A percentile compares a stretch with the other conserved stretches of the same genome.
These are phyloP conservation scores for Trypanosomatidae sp. DNA, from an alignment of 208 protist genomes.

Conservation along the genomic window DNA sequence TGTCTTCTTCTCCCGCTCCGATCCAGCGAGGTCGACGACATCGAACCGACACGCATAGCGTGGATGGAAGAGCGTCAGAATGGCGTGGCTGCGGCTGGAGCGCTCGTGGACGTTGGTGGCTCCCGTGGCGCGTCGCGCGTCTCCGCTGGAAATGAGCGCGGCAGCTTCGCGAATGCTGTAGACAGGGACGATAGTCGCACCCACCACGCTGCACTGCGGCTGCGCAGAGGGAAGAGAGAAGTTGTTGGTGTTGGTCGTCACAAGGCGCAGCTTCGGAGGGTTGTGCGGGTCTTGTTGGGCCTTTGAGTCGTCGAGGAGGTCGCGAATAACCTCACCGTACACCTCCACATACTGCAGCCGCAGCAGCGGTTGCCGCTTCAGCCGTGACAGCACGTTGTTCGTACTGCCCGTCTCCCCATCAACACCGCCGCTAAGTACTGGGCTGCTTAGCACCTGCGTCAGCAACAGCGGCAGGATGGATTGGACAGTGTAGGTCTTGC, in stretches of 20 bases:
- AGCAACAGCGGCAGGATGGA: slow-evolving; percentile 72
- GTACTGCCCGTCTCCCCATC: no score
- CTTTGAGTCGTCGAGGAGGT: slow-evolving; percentile 59
- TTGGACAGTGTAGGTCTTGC: slow-evolving; percentile 95
- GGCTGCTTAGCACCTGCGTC: slow-evolving; percentile 64
- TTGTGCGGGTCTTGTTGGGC: slow-evolving; percentile 6
- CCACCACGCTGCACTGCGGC: no score
- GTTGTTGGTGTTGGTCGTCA: no score
- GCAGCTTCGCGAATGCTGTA: slow-evolving; percentile 55
- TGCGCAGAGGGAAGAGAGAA: no score
- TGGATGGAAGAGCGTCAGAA: slow-evolving; percentile 91
- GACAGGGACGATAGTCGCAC: slow-evolving; percentile 58
- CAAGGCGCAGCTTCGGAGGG: slow-evolving; percentile 24
- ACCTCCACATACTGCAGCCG: slow-evolving; percentile 93
- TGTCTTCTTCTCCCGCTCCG: slow-evolving; percentile 83
- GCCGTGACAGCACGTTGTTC: no score
- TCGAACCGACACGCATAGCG: slow-evolving; percentile 71
- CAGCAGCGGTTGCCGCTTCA: slow-evolving; percentile 21
- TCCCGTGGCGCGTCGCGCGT: slow-evolving; percentile 79
- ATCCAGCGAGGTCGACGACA: slow-evolving; percentile 94
- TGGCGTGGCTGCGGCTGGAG: slow-evolving; percentile 89
- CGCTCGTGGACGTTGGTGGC: slow-evolving; percentile 90
- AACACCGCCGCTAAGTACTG: not conserved
- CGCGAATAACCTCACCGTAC: slow-evolving; percentile 92
- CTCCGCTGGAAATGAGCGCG: slow-evolving; percentile 71